These are phyloP conservation scores for Kwoniella shandongensis DNA, from an alignment of 768 basidiomycete genomes.

Conservation along the genomic window DNA sequence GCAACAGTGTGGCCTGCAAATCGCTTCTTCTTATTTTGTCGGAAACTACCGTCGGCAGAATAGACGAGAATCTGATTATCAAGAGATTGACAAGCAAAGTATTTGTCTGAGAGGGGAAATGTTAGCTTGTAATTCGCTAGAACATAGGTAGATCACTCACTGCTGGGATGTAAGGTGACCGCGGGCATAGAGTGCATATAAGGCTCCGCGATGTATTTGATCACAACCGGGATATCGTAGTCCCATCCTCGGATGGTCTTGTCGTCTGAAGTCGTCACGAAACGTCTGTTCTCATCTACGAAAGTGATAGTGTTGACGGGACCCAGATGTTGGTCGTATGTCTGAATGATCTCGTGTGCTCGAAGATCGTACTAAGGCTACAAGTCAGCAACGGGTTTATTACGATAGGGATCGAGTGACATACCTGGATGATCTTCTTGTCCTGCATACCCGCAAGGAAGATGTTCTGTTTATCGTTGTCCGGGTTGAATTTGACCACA, in stretches of 20 bases:
- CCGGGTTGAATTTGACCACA: conserved; percentile 92
- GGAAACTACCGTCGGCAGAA: conserved; percentile 89
- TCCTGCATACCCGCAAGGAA: conserved; percentile 99
- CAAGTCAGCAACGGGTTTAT: not conserved
- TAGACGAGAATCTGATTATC: conserved; percentile 98
- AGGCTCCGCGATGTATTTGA: conserved; percentile 99
- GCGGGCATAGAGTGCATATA: conserved; percentile 99
- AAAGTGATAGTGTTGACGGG: conserved; percentile 99
- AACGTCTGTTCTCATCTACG: conserved; percentile 94
- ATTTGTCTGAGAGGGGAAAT: conserved; percentile 65
- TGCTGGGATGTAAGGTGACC: conserved; percentile 89
- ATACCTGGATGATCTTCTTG: conserved; percentile 97
- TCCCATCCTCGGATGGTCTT: conserved; percentile 99
- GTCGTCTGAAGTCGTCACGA: conserved; percentile 97
- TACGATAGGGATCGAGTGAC: too few relatives aligned
- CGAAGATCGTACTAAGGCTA: conserved; percentile 82
- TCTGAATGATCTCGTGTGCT: conserved; percentile 91
- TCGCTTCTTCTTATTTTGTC: conserved; percentile 96
- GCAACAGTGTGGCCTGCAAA: conserved; percentile 97
- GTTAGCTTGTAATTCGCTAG: not conserved
- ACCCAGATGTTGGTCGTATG: conserved; percentile 97
- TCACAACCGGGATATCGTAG: conserved; percentile 97
- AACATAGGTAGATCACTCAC: conserved; percentile 59
- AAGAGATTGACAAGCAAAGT: conserved; percentile 93
- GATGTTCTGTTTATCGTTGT: conserved; percentile 90